Evolutionary conservation across 2,329 filamentous ascomycete genomes (phyloP).

Genomic region (Xylariaceae sp.): DNA sequence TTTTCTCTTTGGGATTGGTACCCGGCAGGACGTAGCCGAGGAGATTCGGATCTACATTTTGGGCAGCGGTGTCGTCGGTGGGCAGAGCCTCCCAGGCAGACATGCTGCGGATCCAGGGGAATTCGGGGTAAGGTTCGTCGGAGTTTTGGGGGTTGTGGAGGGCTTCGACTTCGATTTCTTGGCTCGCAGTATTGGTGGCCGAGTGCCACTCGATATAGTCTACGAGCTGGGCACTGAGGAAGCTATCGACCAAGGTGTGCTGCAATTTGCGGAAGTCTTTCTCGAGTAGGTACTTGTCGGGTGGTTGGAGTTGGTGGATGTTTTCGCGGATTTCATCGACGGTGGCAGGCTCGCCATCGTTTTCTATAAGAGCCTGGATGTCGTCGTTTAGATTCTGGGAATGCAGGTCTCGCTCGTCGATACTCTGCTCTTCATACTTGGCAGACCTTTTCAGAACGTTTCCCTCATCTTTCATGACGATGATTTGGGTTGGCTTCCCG

Average conservation of each 20-base stretch:
- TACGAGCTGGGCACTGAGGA: constrained; percentile 43
- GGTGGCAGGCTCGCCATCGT: constrained; percentile 24
- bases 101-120: constrained; percentile 39
- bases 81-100: constrained; percentile 41
- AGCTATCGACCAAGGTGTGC: constrained; percentile 39
- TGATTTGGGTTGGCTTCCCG: constrained; percentile 40
- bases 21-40: constrained; percentile 28
- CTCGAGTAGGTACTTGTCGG: constrained; percentile 35
- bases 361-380: constrained; percentile 32
- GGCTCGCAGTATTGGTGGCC: too few species aligned
- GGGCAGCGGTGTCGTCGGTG: constrained; percentile 6
- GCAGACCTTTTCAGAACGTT: constrained; percentile 8
- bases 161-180: not conserved
- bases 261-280: constrained; percentile 41
- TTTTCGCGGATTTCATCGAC: constrained; percentile 39
- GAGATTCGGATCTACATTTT: constrained; percentile 21
- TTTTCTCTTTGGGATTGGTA: constrained; percentile 36
- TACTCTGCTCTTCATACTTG: not conserved
- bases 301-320: constrained; percentile 48
- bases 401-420: not conserved
- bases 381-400: constrained; percentile 25
- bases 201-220: constrained; percentile 37
- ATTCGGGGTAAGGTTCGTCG: constrained; percentile 3
- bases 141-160: too few species aligned
- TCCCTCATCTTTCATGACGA: constrained; percentile 43